These are phyloP conservation scores for Serendipita sp. DNA, from an alignment of 768 basidiomycete species.

Conservation along the genomic window DNA sequence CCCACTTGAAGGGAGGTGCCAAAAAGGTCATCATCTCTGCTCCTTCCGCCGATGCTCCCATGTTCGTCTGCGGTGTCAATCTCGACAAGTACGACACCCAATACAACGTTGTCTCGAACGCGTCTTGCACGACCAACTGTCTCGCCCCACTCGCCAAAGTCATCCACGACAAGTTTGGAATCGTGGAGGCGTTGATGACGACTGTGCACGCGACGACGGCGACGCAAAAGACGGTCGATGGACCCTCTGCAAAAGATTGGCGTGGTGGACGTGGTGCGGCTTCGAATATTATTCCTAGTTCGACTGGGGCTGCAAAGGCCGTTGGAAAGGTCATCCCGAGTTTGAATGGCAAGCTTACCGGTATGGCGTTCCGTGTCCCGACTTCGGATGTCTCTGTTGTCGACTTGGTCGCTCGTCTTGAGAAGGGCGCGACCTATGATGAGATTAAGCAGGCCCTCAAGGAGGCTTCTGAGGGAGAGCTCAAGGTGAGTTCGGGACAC, in stretches of 20 bases:
- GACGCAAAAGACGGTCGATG: conserved; percentile 90
- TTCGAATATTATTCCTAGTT: conserved; percentile 98
- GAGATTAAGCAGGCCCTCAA: conserved; percentile 78
- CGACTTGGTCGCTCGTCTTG: conserved; percentile 85
- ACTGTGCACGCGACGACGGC: conserved; percentile 96
- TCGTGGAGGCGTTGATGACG: conserved; percentile 96
- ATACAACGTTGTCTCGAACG: conserved; percentile 87
- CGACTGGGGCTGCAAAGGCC: conserved; percentile 97
- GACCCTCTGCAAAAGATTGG: conserved; percentile 92
- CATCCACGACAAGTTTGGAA: conserved; percentile 91
- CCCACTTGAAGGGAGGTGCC: conserved; percentile 94
- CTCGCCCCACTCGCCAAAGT: conserved; percentile 98
- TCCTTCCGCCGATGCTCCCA: conserved; percentile 90
- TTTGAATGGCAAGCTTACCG: conserved; percentile 97
- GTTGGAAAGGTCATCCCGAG: conserved; percentile 95
- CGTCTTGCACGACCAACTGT: conserved; percentile 99
- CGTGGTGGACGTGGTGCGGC: conserved; percentile 89
- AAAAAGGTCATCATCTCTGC: conserved; percentile 99
- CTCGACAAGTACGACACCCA: conserved; percentile 80
- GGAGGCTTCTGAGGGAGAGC: conserved; percentile 54
- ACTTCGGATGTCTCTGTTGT: conserved; percentile 95
- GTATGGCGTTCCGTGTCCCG: conserved; percentile 95
- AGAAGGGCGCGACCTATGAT: conserved; percentile 74
- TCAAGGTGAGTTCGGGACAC: conserved; percentile 20
- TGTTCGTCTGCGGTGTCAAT: conserved; percentile 94